phyloP scores from a whole-genome alignment of 1,284 basidiomycete species.

The Mycena citricolor region DNA sequence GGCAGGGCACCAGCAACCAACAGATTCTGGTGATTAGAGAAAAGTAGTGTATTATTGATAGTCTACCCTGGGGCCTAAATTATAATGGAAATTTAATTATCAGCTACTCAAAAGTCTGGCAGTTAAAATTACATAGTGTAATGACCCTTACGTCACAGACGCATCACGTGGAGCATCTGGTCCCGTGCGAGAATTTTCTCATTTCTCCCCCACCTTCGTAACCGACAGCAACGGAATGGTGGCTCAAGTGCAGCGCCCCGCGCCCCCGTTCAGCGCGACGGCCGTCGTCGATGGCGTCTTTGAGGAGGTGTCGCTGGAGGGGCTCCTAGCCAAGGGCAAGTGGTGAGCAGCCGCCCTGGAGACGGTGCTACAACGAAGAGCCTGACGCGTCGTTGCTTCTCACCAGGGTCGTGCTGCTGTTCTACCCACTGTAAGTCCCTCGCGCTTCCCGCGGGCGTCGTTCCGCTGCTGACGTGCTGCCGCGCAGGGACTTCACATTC shows the following conservation, averaged over 20 bases:
- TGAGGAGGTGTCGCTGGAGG: conserved; percentile 69
- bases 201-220: too few species aligned
- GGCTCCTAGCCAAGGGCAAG: conserved; percentile 80
- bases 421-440: conserved; percentile 78
- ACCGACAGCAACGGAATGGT: too few species aligned
- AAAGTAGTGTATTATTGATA: too few species aligned
- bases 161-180: too few species aligned
- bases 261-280: conserved; percentile 74
- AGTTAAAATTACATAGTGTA: too few species aligned
- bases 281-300: conserved; percentile 78
- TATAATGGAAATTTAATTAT: too few species aligned
- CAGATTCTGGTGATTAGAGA: conserved; percentile 21
- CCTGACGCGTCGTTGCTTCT: conserved; percentile 15
- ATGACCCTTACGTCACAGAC: too few species aligned
- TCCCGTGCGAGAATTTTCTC: too few species aligned
- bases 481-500: conserved; percentile 73
- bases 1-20: conserved; percentile 2
- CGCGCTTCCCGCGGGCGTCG: conserved; percentile 3
- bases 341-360: conserved; percentile 50
- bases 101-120: too few species aligned
- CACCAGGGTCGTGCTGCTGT: conserved; percentile 72
- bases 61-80: too few species aligned
- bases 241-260: conserved; percentile 74
- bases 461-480: conserved; percentile 11
- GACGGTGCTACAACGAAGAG: conserved; percentile 16